phyloP scores from a whole-genome alignment of 768 basidiomycete species.

The Lactarius evosmus region DNA sequence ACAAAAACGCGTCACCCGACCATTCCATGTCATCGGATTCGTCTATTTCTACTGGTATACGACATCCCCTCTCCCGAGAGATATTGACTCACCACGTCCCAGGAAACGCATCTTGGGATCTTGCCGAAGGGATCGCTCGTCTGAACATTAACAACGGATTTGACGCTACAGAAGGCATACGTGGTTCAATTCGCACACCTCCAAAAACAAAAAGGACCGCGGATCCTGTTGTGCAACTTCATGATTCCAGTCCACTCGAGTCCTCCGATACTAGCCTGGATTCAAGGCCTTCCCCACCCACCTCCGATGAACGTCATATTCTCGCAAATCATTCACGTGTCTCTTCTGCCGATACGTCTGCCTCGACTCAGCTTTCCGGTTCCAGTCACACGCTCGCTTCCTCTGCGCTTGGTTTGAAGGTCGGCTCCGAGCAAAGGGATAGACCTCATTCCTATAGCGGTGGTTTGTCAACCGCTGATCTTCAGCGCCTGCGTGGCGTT shows the following conservation, averaged over 20 bases:
- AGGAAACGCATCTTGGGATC: constrained; percentile 52
- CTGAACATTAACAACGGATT: constrained; percentile 59
- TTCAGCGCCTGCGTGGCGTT: constrained; percentile 70
- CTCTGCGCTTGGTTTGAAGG: constrained; percentile 51
- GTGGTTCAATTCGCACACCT: constrained; percentile 56
- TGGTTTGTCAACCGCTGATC: constrained; percentile 67
- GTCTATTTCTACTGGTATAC: constrained; percentile 39
- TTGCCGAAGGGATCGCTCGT: constrained; percentile 70
- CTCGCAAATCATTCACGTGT: constrained; percentile 71
- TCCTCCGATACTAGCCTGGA: constrained; percentile 67
- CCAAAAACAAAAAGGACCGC: constrained; percentile 60
- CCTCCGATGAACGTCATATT: constrained; percentile 61
- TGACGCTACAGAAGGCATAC: constrained; percentile 43
- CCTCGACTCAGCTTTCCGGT: constrained; percentile 55
- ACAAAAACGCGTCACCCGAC: constrained; percentile 32
- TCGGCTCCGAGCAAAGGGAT: constrained; percentile 61
- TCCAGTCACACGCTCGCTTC: constrained; percentile 55
- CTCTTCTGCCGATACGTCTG: constrained; percentile 75
- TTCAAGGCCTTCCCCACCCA: constrained; percentile 57
- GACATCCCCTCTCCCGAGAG: constrained; percentile 62
- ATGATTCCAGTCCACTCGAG: constrained; percentile 68
- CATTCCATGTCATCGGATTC: constrained; percentile 34
- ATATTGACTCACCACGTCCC: constrained; percentile 59
- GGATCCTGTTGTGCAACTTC: constrained; percentile 52
- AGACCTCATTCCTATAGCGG: constrained; percentile 82